Base-by-base conservation (phyloP, 306 rosid species). In the Canavalia gladiata region DNA sequence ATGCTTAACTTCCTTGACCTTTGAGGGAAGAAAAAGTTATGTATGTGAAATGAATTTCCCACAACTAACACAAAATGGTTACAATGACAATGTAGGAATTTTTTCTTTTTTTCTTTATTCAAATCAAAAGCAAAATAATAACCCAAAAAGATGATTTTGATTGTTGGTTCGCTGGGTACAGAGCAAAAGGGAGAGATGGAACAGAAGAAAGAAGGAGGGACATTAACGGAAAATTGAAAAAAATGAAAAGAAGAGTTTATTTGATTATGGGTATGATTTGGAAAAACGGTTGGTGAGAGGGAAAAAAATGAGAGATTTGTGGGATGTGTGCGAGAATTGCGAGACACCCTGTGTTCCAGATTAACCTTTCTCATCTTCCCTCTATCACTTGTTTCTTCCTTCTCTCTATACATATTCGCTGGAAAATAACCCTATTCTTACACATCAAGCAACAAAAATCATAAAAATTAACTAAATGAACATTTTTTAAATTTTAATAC, bases 211-310 rank as follows among this genome's bases (percentile, higher is more conserved):
- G 63, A 47, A 28, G 43, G 45, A 78, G 60, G 89, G 85, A 76
- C 89, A 72, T 28, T 8, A 77, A 58, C 3, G 87, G 85, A 72
- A 83, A 75, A 69, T 3, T 33, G 28, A 8, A 39, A 79, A 86
- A 49, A 71, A 47, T 37, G 3, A 0, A 65, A 34, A 68, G 67
- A 39, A 4, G 42, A 57, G 45, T 62, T 74, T 25, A 57, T 66
- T 72, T 83, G 75, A 65, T 54, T n/a, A 79, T 46, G 50, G 18
- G 54, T 29, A 9, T 79, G 82, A 74, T 74, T 79, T 79, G 81
- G 83, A 8, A 83, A 13, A 74, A 41, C 37, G 68, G 76, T 69
- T 62, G 87, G 47, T 49, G 25, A 45, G 62, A 82, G 46, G 18
- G 34, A 35, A 45, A 68, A 8, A 57, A 59, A 74, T 3, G 85